Base-by-base conservation (phyloP, 2,329 filamentous ascomycete genomes). In the Coniochaeta sp. region DNA sequence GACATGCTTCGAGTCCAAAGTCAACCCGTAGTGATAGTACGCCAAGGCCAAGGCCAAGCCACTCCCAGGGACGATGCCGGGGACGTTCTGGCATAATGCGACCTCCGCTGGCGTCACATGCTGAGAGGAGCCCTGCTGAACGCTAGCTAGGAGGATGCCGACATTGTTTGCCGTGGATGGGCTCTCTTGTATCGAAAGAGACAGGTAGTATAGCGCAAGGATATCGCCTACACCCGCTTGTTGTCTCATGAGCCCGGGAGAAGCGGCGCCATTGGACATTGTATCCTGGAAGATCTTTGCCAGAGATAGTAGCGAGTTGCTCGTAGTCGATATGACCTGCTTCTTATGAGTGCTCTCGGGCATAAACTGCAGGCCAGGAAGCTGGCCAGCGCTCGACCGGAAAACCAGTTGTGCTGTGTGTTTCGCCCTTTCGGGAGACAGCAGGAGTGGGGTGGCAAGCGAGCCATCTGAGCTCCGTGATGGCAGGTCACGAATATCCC, bases 131-230 rank as follows among this genome's bases (percentile, higher is more conserved):
- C 77, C 71, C 66, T 96, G 92, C 69, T 96, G 95, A 22, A 98
- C 90, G 60, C 95, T 91, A 5, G 95, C 95, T n/a, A 99, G 84
- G 30, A 99, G 80, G 59, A 99, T 99, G 3, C 95, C 95, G 14
- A 99, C 93, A 71, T 99, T 99, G 71, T 99, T 99, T 0, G 95
- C 95, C 0, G 95, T 99, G 0, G 95, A 99, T 2, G 95, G 95
- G 68, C 95, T 98, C 55, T 95, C 93, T 64, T 97, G 95, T 2
- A 99, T 81, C 0, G 95, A 96, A 3, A 99, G 78, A 0, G 95
- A 99, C 2, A 99, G 80, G 69, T 99, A 99, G 72, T 99, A 99
- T 14, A 99, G 82, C 1, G 93, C 91, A 38, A 99, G 76, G 40
- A 99, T 98, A 69, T 99, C 95, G 47, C 91, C 87, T 26, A 98